Conservation (phyloP, 345 rosid genomes). For the Boechera divaricarpa region DNA sequence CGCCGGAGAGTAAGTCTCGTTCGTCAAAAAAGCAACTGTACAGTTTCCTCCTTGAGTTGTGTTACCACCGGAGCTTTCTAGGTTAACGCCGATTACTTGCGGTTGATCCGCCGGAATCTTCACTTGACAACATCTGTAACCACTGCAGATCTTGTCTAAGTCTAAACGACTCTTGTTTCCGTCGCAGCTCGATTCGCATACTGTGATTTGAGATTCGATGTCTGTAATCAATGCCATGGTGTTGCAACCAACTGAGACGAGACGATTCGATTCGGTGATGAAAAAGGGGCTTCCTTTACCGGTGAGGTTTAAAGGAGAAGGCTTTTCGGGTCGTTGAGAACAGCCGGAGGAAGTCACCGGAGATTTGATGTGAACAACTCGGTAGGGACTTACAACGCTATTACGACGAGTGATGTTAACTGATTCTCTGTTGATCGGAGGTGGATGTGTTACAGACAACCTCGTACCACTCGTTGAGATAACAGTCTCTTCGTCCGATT, state of each 20-base stretch:
- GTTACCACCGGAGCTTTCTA: slow-evolving; percentile 15
- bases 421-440: slow-evolving; percentile 20
- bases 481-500: slow-evolving; percentile 33
- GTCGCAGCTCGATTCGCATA: slow-evolving; percentile 51
- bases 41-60: neutral
- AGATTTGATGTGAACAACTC: slow-evolving; percentile 21
- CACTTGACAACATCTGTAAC: slow-evolving; percentile 53
- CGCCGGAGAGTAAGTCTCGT: slow-evolving; percentile 27
- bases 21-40: slow-evolving; percentile 17
- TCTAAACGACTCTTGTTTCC: slow-evolving; percentile 11
- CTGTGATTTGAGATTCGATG: slow-evolving; percentile 33
- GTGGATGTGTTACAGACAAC: slow-evolving; percentile 37
- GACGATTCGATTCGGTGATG: slow-evolving; percentile 40
- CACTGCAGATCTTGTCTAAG: slow-evolving; percentile 41
- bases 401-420: slow-evolving; percentile 34
- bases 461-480: slow-evolving; percentile 16
- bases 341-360: slow-evolving; percentile 45
- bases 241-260: slow-evolving; percentile 51
- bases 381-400: neutral
- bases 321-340: slow-evolving; percentile 18
- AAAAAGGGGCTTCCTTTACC: slow-evolving; percentile 43
- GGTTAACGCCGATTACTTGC: neutral
- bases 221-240: slow-evolving; percentile 13
- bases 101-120: slow-evolving; percentile 32
- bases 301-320: slow-evolving; percentile 34